Percentiles rank a stretch among this genome's conserved stretches.
These are phyloP conservation scores for Xylaria scruposa DNA, from an alignment of 495 filamentous ascomycete species.

Conservation along the genomic window DNA sequence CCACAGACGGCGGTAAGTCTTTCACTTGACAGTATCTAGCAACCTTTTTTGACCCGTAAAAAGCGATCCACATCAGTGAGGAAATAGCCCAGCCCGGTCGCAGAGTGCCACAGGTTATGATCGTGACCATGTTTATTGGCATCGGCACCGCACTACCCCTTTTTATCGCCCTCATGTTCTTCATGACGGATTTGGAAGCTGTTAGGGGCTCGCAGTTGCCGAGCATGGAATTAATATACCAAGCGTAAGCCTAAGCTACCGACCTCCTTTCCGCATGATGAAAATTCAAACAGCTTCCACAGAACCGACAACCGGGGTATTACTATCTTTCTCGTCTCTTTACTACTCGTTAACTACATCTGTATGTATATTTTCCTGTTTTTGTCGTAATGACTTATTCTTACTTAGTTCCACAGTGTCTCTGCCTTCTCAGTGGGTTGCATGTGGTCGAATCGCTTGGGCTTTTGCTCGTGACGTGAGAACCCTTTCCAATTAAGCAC, in stretches of 20 bases:
- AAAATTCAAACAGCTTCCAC: neutral
- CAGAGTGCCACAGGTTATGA: constrained; percentile 45
- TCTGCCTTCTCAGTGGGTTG: constrained; percentile 7
- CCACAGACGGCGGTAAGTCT: constrained; percentile 32
- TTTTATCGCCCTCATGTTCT: constrained; percentile 44
- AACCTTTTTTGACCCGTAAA: neutral
- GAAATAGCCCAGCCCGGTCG: constrained; percentile 41
- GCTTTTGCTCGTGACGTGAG: constrained; percentile 48
- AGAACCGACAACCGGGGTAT: neutral
- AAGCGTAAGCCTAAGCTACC: neutral
- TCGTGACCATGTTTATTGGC: constrained; percentile 47
- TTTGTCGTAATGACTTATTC: neutral
- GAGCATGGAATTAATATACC: neutral
- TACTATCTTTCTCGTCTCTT: neutral
- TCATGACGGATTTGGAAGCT: constrained; percentile 41
- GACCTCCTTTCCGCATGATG: neutral
- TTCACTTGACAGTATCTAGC: constrained; percentile 12
- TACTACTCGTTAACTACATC: neutral
- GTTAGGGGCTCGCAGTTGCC: constrained; percentile 29
- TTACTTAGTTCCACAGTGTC: neutral
- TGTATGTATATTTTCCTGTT: neutral
- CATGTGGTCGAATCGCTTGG: constrained; percentile 47
- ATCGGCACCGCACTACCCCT: constrained; percentile 43
- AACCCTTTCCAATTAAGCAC: constrained; percentile 28
- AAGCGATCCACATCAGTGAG: constrained; percentile 23